Conservation (phyloP, 441 rosid genomes). For the Pelargonium exstipulatum region DNA sequence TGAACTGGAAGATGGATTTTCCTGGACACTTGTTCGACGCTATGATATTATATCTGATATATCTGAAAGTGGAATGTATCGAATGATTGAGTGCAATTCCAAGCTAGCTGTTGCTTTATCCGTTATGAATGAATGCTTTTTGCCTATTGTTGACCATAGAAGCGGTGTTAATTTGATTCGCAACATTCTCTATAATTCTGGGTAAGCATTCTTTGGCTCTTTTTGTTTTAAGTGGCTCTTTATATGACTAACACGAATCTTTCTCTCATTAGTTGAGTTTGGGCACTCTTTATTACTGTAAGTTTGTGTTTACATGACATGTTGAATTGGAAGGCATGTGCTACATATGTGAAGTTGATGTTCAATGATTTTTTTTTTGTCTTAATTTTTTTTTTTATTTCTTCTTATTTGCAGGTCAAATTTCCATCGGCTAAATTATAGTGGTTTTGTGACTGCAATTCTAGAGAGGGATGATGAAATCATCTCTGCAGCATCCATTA, state of each 20-base stretch:
- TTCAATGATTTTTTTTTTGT: background rate
- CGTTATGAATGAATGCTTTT: constrained; percentile 93
- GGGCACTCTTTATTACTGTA: background rate
- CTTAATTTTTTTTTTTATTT: constrained; percentile 17
- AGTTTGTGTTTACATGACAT: background rate
- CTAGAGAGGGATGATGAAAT: constrained; percentile 87
- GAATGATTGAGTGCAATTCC: constrained; percentile 70
- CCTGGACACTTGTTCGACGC: constrained; percentile 75
- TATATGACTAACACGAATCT: background rate
- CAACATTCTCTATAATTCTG: constrained; percentile 78
- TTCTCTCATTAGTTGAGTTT: background rate
- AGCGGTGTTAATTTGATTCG: constrained; percentile 81
- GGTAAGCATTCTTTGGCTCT: constrained; percentile 41
- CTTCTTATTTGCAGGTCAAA: constrained; percentile 58
- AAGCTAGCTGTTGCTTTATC: constrained; percentile 80
- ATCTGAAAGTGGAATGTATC: constrained; percentile 41
- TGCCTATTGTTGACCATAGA: constrained; percentile 75
- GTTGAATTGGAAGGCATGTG: background rate
- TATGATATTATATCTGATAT: constrained; percentile 50
- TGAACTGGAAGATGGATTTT: constrained; percentile 70
- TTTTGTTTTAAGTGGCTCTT: background rate
- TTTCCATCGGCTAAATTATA: constrained; percentile 63
- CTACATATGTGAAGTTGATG: background rate
- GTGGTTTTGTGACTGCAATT: constrained; percentile 67
- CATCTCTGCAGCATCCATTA: constrained; percentile 74